Conservation (phyloP, 768 basidiomycete genomes). For the Clavaria fumosa region DNA sequence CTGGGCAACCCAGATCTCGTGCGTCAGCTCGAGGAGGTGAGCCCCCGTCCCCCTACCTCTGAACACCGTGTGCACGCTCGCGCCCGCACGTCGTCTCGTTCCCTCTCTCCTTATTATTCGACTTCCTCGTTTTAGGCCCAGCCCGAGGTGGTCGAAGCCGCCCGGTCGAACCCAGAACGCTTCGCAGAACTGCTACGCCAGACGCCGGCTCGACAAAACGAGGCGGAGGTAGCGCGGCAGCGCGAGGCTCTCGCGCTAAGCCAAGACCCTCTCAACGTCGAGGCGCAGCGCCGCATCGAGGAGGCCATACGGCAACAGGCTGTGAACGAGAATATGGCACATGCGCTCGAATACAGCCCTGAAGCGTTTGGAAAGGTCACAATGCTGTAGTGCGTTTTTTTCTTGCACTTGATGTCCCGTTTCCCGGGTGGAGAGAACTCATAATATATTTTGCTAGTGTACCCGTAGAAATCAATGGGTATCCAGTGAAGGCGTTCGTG, state of each 20-base stretch:
- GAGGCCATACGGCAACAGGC: constrained; percentile 84
- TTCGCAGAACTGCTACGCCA: constrained; percentile 65
- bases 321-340: constrained; percentile 82
- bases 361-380: constrained; percentile 88
- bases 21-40: constrained; percentile 52
- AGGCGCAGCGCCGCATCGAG: constrained; percentile 87
- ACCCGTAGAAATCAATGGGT: constrained; percentile 81
- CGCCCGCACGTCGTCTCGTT: too few species aligned
- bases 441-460: too few species aligned
- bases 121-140: constrained; percentile 34
- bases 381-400: constrained; percentile 82
- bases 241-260: constrained; percentile 56
- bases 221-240: constrained; percentile 39
- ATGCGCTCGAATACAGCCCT: constrained; percentile 87
- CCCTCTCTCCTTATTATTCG: not conserved
- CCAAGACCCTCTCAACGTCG: constrained; percentile 80
- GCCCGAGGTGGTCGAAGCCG: constrained; percentile 71
- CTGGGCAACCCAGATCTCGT: constrained; percentile 75
- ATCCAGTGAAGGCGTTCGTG: constrained; percentile 89
- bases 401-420: too few species aligned
- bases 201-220: constrained; percentile 36
- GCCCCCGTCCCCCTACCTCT: constrained; percentile 12
- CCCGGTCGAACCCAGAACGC: constrained; percentile 45
- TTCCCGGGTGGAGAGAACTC: too few species aligned
- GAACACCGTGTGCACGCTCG: too few species aligned